Base-by-base conservation (phyloP, 2,329 filamentous ascomycete genomes). In the Capronia coronata region DNA sequence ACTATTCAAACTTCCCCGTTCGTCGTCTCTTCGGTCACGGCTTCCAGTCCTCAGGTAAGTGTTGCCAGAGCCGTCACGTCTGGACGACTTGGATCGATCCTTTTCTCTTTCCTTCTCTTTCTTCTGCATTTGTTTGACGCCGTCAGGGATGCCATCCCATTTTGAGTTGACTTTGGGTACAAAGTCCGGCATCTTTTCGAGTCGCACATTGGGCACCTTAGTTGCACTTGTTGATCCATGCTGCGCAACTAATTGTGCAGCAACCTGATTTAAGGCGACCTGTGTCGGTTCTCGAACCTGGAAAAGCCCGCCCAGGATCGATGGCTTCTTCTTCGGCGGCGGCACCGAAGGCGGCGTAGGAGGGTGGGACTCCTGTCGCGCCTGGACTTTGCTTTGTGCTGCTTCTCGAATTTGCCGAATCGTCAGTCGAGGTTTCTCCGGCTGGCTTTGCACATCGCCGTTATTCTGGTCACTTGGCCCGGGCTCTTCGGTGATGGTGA, bases 141-240 rank as follows among this genome's bases (percentile, higher is more conserved):
- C 52, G 18, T 71, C 66, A 10, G 75, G 75, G 6, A 77, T 59
- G 8, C 75, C 75, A 55, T 77, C 70, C 75, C 75, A 77, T 61
- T 74, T 77, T 22, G 71, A 71, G 52, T 77, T 78, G 29, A 76
- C 74, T 54, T 71, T 76, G 16, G 75, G 75, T 1, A 77, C 72
- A 46, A 64, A 64, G 2, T 67, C 56, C 4, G 75, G 75, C 30
- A 78, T 65, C 55, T 72, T 75, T 51, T 72, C 67, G 4, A 65
- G 58, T 4, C 71, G 69, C 1, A 72, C 62, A 35, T 67, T 64
- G 1, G 68, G 61, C 43, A 71, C 51, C 29, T 66, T 64, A 10
- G 62, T 61, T 23, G 67, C 60, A 22, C 57, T 61, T 29, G 65
- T 57, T 67, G 71, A 55, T 64, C 69, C 60, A 70, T 68, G 54